These are phyloP conservation scores for Fusarium drepaniforme DNA, from an alignment of 2,329 filamentous ascomycete genomes.

Conservation along the genomic window DNA sequence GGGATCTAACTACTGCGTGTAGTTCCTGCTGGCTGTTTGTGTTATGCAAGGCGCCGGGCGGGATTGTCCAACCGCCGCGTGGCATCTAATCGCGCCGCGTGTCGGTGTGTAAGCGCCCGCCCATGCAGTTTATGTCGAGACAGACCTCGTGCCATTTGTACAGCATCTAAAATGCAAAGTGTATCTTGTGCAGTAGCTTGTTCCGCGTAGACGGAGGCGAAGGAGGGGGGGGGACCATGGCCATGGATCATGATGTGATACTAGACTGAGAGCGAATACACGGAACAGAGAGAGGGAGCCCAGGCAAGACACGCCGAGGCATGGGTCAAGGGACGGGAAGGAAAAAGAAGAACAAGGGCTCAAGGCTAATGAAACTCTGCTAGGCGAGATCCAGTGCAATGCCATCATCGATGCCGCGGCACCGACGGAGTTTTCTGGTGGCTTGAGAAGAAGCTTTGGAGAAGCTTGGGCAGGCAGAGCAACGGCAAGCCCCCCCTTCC, in stretches of 20 bases:
- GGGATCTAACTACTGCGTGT: slow-evolving; percentile 9
- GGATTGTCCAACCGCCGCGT: slow-evolving; percentile 25
- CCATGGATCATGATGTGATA: neutral
- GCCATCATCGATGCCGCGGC: slow-evolving; percentile 34
- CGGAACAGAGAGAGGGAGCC: slow-evolving; percentile 1
- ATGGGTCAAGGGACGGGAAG: neutral
- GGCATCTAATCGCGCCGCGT: slow-evolving; percentile 30
- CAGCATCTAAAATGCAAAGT: slow-evolving; percentile 15
- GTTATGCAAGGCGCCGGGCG: slow-evolving; percentile 17
- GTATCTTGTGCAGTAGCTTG: slow-evolving; percentile 23
- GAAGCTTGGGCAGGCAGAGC: slow-evolving; percentile 14
- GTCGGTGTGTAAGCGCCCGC: slow-evolving; percentile 34
- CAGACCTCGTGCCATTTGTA: slow-evolving; percentile 21
- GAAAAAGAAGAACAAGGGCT: neutral
- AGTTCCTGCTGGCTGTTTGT: slow-evolving; percentile 24
- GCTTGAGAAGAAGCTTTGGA: neutral
- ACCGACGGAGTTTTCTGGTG: slow-evolving; percentile 29
- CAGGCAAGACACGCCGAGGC: neutral
- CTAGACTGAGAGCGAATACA: neutral
- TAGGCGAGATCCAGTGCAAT: slow-evolving; percentile 12
- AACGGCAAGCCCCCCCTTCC: slow-evolving; percentile 28
- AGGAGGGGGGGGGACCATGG: neutral
- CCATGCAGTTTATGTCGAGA: slow-evolving; percentile 21
- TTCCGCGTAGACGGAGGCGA: slow-evolving; percentile 12
- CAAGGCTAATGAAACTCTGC: slow-evolving; percentile 6